phyloP scores from a whole-genome alignment of 2,329 filamentous ascomycete species.

The Colletotrichum australisinense region DNA sequence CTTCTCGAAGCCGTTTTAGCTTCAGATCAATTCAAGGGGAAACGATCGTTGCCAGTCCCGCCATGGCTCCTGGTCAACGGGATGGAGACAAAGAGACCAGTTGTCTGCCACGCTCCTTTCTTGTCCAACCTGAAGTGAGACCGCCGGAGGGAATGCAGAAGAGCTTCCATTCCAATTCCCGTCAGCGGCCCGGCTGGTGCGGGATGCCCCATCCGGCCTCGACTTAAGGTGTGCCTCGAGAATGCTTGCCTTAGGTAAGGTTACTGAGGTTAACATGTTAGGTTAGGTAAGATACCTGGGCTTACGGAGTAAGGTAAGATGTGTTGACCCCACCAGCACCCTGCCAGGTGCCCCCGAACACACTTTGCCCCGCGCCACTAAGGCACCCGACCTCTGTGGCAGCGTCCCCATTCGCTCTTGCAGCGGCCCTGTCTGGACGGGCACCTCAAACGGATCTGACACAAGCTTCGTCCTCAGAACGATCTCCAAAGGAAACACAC shows the following conservation, averaged over 20 bases:
- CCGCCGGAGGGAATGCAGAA: not conserved
- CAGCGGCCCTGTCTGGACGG: constrained; percentile 19
- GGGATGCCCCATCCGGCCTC: constrained; percentile 6
- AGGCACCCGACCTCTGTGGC: constrained; percentile 13
- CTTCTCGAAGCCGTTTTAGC: constrained; percentile 8
- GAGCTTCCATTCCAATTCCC: not conserved
- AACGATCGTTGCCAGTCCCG: not conserved
- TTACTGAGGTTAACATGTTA: too few species aligned
- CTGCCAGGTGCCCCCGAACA: not conserved
- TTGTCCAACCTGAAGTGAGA: not conserved
- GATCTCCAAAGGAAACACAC: constrained; percentile 13
- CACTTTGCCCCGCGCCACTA: constrained; percentile 15
- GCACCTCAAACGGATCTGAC: constrained; percentile 42
- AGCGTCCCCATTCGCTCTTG: constrained; percentile 5
- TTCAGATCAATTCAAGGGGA: not conserved
- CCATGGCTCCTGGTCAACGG: not conserved
- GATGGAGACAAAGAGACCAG: not conserved
- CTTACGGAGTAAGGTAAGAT: not conserved
- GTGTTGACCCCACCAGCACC: not conserved
- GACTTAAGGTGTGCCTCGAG: not conserved
- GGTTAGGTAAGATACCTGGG: too few species aligned
- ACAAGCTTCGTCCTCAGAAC: constrained; percentile 36
- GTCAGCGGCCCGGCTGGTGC: not conserved
- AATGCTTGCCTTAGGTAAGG: too few species aligned
- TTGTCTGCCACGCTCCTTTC: not conserved